phyloP scores from a whole-genome alignment of 768 basidiomycete genomes.

The Dioszegia hungarica region DNA sequence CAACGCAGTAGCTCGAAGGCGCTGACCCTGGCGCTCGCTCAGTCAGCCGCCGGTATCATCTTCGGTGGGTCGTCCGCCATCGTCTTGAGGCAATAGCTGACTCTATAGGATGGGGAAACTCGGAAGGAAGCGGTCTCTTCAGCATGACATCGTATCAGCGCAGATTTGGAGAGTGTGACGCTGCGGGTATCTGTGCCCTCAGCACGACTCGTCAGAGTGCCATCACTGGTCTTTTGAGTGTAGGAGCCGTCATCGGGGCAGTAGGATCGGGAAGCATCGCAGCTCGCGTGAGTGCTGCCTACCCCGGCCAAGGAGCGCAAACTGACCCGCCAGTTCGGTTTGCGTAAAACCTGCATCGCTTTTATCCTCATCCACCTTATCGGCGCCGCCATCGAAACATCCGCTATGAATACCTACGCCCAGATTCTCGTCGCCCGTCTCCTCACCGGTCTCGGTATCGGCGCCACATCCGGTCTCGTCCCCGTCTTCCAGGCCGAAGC shows the following conservation, averaged over 20 bases:
- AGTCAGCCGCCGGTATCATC: constrained; percentile 44
- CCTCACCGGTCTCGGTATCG: constrained; percentile 43
- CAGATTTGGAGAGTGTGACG: constrained; percentile 40
- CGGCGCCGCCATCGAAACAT: constrained; percentile 47
- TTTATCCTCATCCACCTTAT: constrained; percentile 44
- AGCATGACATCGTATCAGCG: constrained; percentile 35
- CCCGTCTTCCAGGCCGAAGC: constrained; percentile 44
- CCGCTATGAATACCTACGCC: constrained; percentile 37
- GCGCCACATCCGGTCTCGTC: constrained; percentile 41
- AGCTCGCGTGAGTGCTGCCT: not conserved
- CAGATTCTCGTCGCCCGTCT: constrained; percentile 44
- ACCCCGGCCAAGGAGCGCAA: not conserved
- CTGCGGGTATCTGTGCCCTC: constrained; percentile 28
- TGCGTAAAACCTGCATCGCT: constrained; percentile 38
- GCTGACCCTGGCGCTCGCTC: constrained; percentile 44
- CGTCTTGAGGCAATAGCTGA: not conserved
- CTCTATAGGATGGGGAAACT: constrained; percentile 39
- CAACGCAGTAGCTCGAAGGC: constrained; percentile 31
- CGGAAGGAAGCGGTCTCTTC: constrained; percentile 45
- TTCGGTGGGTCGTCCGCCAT: constrained; percentile 16
- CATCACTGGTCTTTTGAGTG: constrained; percentile 43
- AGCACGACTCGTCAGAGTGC: constrained; percentile 42
- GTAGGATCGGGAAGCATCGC: constrained; percentile 41
- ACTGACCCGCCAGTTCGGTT: constrained; percentile 24
- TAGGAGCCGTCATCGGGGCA: constrained; percentile 45